A percentile compares a stretch with the other conserved stretches of the same genome.
Conservation (phyloP, 2,329 filamentous ascomycete species). For the Cladosporium oxysporum region DNA sequence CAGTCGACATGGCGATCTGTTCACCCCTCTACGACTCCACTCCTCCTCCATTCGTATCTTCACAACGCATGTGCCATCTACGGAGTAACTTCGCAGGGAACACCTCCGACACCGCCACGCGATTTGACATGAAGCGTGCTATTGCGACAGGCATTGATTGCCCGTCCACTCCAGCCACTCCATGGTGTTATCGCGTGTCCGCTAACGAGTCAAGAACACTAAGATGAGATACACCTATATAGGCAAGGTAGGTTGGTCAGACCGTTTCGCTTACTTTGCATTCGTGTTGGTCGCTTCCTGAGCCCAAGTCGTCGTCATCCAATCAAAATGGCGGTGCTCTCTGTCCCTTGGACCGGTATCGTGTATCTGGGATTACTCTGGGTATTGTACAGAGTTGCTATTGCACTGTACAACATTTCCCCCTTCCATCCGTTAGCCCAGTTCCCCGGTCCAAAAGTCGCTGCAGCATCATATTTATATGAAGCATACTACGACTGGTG, state of each 20-base stretch:
- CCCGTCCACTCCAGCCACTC: background rate
- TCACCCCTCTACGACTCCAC: background rate
- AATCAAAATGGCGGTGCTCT: background rate
- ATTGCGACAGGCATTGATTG: background rate
- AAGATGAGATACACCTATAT: background rate
- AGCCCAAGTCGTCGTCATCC: background rate
- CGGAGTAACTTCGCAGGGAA: background rate
- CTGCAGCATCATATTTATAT: constrained; percentile 38
- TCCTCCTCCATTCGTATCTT: background rate
- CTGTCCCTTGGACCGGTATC: constrained; percentile 16
- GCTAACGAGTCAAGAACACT: background rate
- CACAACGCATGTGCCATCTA: background rate
- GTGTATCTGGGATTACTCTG: constrained; percentile 24
- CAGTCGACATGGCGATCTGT: background rate
- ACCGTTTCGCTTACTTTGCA: background rate
- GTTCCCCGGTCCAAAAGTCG: constrained; percentile 40
- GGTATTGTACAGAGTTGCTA: constrained; percentile 25
- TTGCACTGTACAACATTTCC: constrained; percentile 18
- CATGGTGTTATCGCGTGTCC: background rate
- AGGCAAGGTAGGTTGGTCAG: constrained; percentile 1
- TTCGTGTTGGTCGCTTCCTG: background rate
- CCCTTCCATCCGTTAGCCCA: constrained; percentile 37
- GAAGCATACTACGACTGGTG: constrained; percentile 41
- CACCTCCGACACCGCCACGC: background rate
- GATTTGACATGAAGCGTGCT: background rate